A percentile compares a stretch with the other conserved stretches of the same genome.
phyloP scores from a whole-genome alignment of 2,329 filamentous ascomycete species.

The Xylaria sp. region DNA sequence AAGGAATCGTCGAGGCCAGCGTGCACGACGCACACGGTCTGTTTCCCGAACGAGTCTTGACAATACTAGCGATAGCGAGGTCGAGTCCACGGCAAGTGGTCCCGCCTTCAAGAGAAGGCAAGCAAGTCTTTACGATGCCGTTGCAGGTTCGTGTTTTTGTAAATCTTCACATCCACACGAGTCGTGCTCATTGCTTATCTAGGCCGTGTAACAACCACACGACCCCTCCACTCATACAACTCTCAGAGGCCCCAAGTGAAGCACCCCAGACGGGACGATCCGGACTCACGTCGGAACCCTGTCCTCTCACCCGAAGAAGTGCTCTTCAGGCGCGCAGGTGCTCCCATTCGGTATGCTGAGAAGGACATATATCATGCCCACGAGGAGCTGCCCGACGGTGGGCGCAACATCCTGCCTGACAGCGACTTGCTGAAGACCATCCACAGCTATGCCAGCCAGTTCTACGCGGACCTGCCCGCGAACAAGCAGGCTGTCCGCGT shows the following conservation, averaged over 20 bases:
- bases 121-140: slow-evolving; percentile 73
- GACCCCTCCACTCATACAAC: slow-evolving; percentile 34
- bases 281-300: slow-evolving; percentile 41
- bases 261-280: slow-evolving; percentile 30
- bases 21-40: slow-evolving; percentile 22
- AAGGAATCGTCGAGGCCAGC: slow-evolving; percentile 28
- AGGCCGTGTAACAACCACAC: slow-evolving; percentile 46
- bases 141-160: slow-evolving; percentile 60
- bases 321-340: slow-evolving; percentile 68
- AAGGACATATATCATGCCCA: slow-evolving; percentile 74
- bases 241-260: slow-evolving; percentile 20
- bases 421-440: slow-evolving; percentile 72
- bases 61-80: slow-evolving; percentile 30
- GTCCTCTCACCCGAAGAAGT: slow-evolving; percentile 70
- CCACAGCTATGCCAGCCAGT: slow-evolving; percentile 71
- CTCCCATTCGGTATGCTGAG: slow-evolving; percentile 72
- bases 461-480: slow-evolving; percentile 58
- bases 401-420: slow-evolving; percentile 62
- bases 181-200: slow-evolving; percentile 20
- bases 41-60: slow-evolving; percentile 24
- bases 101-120: slow-evolving; percentile 34
- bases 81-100: background rate
- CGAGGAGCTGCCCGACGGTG: slow-evolving; percentile 56
- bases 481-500: slow-evolving; percentile 19
- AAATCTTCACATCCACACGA: background rate